Evolutionary conservation across 352 stramenopile genomes (phyloP).

Genomic region (Pythium pectinolyticum): DNA sequence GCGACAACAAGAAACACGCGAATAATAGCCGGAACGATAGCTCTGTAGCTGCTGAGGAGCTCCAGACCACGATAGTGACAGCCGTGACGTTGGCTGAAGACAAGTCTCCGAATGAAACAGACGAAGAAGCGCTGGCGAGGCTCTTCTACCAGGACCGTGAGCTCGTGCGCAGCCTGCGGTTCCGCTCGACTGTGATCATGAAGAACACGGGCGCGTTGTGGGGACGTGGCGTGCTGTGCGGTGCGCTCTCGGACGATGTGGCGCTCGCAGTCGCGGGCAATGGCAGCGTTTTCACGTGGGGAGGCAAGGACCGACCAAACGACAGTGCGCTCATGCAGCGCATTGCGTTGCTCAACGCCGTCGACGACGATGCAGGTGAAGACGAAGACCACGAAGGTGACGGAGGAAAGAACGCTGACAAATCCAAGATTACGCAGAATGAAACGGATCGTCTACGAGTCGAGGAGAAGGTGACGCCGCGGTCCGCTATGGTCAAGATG

Average conservation of each 20-base stretch:
- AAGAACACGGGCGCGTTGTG: slow-evolving; percentile 90
- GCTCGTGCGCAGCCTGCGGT: slow-evolving; percentile 65
- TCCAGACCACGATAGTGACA: not conserved
- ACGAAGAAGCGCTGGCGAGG: slow-evolving; percentile 63
- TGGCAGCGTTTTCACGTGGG: slow-evolving; percentile 89
- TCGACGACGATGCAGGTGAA: slow-evolving; percentile 23
- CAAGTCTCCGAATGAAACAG: slow-evolving; percentile 31
- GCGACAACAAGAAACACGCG: not conserved
- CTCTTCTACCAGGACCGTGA: slow-evolving; percentile 70
- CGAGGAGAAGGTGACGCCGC: slow-evolving; percentile 23
- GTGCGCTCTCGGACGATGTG: slow-evolving; percentile 79
- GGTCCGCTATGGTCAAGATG: slow-evolving; percentile 31
- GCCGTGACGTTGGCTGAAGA: not conserved
- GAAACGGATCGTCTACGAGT: not conserved
- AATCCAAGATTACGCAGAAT: not conserved
- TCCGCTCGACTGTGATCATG: slow-evolving; percentile 69
- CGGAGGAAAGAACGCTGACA: slow-evolving; percentile 10
- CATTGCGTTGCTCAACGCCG: slow-evolving; percentile 35
- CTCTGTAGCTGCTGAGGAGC: too few species aligned
- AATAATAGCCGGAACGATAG: not conserved
- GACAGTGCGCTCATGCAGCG: slow-evolving; percentile 26
- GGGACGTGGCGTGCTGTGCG: slow-evolving; percentile 82
- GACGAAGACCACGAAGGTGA: slow-evolving; percentile 9
- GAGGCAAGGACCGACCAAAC: slow-evolving; percentile 55
- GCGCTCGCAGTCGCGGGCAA: slow-evolving; percentile 84